Evolutionary conservation across 495 filamentous ascomycete genomes (phyloP).

Genomic region (Pseudevernia furfuracea): DNA sequence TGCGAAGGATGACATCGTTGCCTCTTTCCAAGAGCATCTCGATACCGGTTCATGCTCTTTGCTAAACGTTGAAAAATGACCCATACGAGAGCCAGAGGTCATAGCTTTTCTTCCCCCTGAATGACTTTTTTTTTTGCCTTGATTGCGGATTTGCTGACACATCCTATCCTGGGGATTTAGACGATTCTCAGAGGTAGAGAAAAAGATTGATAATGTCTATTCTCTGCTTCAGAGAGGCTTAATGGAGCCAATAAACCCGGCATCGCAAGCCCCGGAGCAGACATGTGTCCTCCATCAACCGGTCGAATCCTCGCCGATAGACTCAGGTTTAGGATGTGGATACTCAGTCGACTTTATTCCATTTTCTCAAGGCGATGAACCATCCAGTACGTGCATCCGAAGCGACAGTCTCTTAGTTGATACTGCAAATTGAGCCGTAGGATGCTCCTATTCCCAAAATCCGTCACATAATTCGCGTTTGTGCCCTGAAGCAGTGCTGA

Average conservation of each 20-base stretch:
- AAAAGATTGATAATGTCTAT: constrained; percentile 16
- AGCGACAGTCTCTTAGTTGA: neutral
- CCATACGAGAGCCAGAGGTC: neutral
- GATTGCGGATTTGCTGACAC: neutral
- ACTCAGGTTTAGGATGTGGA: neutral
- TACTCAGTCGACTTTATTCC: neutral
- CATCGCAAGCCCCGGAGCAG: neutral
- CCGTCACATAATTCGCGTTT: neutral
- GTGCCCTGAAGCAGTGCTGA: neutral
- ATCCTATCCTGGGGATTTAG: neutral
- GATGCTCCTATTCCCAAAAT: neutral
- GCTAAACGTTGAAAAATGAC: neutral
- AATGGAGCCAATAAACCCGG: neutral
- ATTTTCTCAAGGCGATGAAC: neutral
- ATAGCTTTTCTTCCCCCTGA: neutral
- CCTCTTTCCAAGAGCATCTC: neutral
- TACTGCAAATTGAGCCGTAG: neutral
- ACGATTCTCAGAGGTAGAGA: constrained; percentile 16
- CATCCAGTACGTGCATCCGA: neutral
- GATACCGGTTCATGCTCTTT: no score
- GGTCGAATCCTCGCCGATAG: neutral
- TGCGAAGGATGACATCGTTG: neutral
- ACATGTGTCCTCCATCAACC: neutral
- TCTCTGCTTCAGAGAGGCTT: constrained; percentile 9
- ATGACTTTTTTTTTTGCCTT: neutral